Conservation (phyloP, 768 basidiomycete species). For the Leucocoprinus birnbaumii region DNA sequence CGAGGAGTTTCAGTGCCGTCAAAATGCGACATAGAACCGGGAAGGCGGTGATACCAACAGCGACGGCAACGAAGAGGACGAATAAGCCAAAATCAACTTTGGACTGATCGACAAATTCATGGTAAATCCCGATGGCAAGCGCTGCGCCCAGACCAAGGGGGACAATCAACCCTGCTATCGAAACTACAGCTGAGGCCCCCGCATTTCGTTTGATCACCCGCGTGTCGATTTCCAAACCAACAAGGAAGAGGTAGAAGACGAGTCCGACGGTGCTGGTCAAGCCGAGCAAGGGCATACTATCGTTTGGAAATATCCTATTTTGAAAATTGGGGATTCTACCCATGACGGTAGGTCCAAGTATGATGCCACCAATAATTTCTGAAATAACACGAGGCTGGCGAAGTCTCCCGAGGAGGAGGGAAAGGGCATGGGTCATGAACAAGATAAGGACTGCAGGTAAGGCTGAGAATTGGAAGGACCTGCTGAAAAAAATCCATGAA, state of each 20-base stretch:
- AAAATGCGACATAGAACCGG: slow-evolving; percentile 85
- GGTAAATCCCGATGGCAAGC: slow-evolving; percentile 70
- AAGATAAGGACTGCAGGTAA: slow-evolving; percentile 68
- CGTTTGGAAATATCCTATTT: slow-evolving; percentile 52
- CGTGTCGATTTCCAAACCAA: slow-evolving; percentile 83
- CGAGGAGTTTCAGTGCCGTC: slow-evolving; percentile 76
- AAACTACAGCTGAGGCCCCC: slow-evolving; percentile 53
- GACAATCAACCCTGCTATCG: slow-evolving; percentile 64
- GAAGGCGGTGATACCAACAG: slow-evolving; percentile 80
- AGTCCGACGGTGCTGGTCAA: slow-evolving; percentile 78
- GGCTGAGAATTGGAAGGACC: background rate
- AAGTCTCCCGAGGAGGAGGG: slow-evolving; percentile 59
- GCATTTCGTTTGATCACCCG: slow-evolving; percentile 65
- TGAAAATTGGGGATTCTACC: slow-evolving; percentile 77
- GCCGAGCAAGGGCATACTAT: slow-evolving; percentile 54
- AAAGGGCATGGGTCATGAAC: slow-evolving; percentile 70
- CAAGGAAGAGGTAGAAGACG: slow-evolving; percentile 77
- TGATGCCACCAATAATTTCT: slow-evolving; percentile 87
- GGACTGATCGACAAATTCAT: slow-evolving; percentile 51
- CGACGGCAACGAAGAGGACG: slow-evolving; percentile 81
- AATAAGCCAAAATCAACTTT: slow-evolving; percentile 82
- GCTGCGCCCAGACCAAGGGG: slow-evolving; percentile 84
- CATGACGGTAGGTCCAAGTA: slow-evolving; percentile 78
- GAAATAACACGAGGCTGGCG: slow-evolving; percentile 92
- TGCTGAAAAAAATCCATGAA: background rate